A percentile compares a stretch with the other conserved stretches of the same genome.
These are phyloP conservation scores for Trichoderma sp. DNA, from an alignment of 2,329 filamentous ascomycete species.

Conservation along the genomic window DNA sequence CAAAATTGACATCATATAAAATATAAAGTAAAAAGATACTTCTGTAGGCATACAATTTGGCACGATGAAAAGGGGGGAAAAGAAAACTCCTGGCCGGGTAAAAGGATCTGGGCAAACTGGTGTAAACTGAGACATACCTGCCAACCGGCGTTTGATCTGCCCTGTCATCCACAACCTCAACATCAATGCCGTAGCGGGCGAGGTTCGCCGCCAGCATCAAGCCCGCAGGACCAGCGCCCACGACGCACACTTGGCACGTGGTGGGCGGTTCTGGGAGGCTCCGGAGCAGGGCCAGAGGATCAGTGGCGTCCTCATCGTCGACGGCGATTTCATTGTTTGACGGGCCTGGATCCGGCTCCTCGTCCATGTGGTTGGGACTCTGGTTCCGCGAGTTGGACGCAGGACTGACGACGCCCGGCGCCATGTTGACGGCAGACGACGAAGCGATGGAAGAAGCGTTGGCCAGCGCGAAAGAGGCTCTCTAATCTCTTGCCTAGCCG, in stretches of 20 bases:
- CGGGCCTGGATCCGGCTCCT: constrained; percentile 1
- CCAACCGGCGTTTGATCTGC: constrained; percentile 68
- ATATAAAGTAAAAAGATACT: background rate
- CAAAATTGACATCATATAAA: background rate
- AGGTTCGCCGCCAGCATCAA: constrained; percentile 49
- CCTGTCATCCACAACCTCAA: constrained; percentile 51
- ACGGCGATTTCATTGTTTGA: constrained; percentile 28
- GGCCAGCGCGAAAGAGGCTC: constrained; percentile 3
- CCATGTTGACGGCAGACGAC: constrained; percentile 26
- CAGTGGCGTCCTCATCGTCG: constrained; percentile 42
- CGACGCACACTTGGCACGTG: constrained; percentile 50
- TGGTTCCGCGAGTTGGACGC: constrained; percentile 21
- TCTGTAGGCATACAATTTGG: background rate
- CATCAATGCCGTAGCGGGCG: constrained; percentile 43
- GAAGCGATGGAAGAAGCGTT: background rate
- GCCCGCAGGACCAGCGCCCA: constrained; percentile 46
- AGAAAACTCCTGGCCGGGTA: background rate
- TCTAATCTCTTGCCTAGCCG: background rate
- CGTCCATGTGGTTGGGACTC: constrained; percentile 19
- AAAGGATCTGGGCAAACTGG: background rate
- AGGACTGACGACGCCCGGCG: constrained; percentile 28
- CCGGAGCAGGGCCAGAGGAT: constrained; percentile 51
- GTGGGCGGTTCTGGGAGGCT: constrained; percentile 51
- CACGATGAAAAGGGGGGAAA: background rate
- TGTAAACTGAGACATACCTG: constrained; percentile 38